Evolutionary conservation across 1,139 yeast species (phyloP), one percentile per base, ranked within the genome.

Genomic region (Protomyces macrosporus): DNA sequence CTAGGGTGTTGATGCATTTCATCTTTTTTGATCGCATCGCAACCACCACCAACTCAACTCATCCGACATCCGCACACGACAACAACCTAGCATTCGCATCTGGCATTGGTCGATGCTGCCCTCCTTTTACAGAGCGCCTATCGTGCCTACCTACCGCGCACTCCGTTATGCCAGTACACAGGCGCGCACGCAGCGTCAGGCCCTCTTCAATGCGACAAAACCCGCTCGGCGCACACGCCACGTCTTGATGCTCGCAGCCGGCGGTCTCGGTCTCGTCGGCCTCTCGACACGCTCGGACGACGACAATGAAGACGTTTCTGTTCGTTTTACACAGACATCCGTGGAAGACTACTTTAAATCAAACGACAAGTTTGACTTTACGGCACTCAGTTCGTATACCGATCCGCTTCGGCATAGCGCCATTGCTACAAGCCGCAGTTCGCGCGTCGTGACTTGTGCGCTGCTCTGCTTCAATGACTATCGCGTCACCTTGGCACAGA

Each of bases 401-500:
- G 62, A 58, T 23, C 62, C 62, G 23, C 39, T 58, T 12, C 42
- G 52, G 56, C 62, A 58, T 30, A 58, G 62, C 34, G 62, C 62
- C 3, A 52, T 58, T 39, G 62, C 62, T 4, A 58, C 62, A 34
- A 58, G 56, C n/a, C 33, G 62, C 16, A 51, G 56, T n/a, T 58
- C 62, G 14, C 42, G 62, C 9, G 62, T 58, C 14, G 55, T 58
- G 14, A 48, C 62, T 1, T 58, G 62, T 16, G 62, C 62, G 23
- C 56, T 60, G 50, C 50, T 60, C 10, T 60, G 63, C 50, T 60
- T 60, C 58, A 60, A 60, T 14, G 63, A 60, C 48, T 93, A 93
- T 75, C 80, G 86, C 66, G 79, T 78, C 59, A 80, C 84, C 0
- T 77, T 91, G 51, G 86, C 78, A 69, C 77, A 72, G 1, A 70